Base-by-base conservation (phyloP, 768 basidiomycete species). In the Tulasnella sp. region DNA sequence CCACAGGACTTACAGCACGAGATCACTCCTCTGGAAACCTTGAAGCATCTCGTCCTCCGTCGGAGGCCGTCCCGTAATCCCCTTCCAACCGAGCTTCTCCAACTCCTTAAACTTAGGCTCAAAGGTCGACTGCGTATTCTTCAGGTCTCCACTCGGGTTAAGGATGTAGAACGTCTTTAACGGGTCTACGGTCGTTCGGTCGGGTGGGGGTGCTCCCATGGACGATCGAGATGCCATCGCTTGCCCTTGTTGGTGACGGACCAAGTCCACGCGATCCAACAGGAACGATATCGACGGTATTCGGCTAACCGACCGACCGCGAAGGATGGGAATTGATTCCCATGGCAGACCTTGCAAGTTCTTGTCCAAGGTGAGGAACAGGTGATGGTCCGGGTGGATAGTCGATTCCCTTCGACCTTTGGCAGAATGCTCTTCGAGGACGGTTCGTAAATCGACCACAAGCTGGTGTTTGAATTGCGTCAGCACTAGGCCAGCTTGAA, bases 81-180 rank as follows among this genome's bases (percentile, higher is more conserved):
- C 96, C 42, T 90, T 88, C 98, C 98, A 99, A 1, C 95, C 95
- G 2, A 88, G 87, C 2, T 84, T 84, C 76, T 88, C 87, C 93
- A 96, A 94, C 34, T 88, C 89, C 75, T 89, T 86, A 21, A 93
- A 85, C 95, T 94, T 97, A n/a, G 87, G 86, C 79, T 88, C 88
- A 85, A 99, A 98, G 38, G 92, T 89, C 9, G 88, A 89, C 85
- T 99, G 92, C 0, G 97, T 99, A 75, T 90, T 90, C 79, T 87
- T 88, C 42, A 99, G 88, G 85, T 99, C 98, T 1, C 95, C 95
- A 79, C 94, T 94, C 0, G 97, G 96, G 83, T 99, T 99, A 79
- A 99, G 88, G 44, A 98, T 88, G 84, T 91, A 98, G 83, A 91
- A 96, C 38, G 92, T 90, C 78, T 90, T 93, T 39, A 87, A 85